A percentile compares a stretch with the other conserved stretches of the same genome.
phyloP scores from a whole-genome alignment of 2,329 filamentous ascomycete genomes.

The Dactylellina parvicollis region DNA sequence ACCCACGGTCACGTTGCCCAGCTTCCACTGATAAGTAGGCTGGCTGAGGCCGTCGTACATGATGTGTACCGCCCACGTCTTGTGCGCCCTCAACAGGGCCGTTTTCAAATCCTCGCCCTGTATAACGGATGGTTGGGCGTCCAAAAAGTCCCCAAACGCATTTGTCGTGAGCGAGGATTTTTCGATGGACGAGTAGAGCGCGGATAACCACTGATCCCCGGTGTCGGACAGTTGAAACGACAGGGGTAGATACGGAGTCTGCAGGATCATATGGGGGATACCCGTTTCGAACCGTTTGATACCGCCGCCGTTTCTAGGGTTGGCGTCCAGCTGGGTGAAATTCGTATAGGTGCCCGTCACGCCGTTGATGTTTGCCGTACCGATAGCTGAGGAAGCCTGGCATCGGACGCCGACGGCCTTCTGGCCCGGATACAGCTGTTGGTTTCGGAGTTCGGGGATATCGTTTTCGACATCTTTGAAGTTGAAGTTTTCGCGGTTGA shows the following conservation, averaged over 20 bases:
- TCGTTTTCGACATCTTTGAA: conserved; percentile 41
- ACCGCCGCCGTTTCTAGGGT: conserved; percentile 32
- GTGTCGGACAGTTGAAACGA: conserved; percentile 3
- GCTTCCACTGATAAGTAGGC: conserved; percentile 31
- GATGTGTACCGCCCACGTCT: conserved; percentile 40
- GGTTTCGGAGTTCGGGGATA: conserved; percentile 38
- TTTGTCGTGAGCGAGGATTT: conserved; percentile 42
- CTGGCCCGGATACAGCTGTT: conserved; percentile 30
- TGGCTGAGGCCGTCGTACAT: conserved; percentile 46
- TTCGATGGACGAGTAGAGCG: conserved; percentile 38
- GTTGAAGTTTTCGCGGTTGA: conserved; percentile 30
- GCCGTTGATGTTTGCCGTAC: conserved; percentile 34
- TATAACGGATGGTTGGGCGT: conserved; percentile 32
- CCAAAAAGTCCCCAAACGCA: conserved; percentile 41
- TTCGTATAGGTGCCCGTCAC: conserved; percentile 32
- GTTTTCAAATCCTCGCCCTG: conserved; percentile 30
- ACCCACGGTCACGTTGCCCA: conserved; percentile 31
- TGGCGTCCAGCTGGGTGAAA: conserved; percentile 28
- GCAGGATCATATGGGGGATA: conserved; percentile 34
- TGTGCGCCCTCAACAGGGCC: conserved; percentile 38
- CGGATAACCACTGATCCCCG: conserved; percentile 23
- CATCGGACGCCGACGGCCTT: conserved; percentile 45
- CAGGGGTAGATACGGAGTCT: conserved; percentile 19
- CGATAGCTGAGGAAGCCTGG: conserved; percentile 43
- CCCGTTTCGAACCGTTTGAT: conserved; percentile 50